Percentiles rank a stretch among this genome's conserved stretches.
These are phyloP conservation scores for Cladorrhinum sp. DNA, from an alignment of 2,329 filamentous ascomycete genomes.

Conservation along the genomic window DNA sequence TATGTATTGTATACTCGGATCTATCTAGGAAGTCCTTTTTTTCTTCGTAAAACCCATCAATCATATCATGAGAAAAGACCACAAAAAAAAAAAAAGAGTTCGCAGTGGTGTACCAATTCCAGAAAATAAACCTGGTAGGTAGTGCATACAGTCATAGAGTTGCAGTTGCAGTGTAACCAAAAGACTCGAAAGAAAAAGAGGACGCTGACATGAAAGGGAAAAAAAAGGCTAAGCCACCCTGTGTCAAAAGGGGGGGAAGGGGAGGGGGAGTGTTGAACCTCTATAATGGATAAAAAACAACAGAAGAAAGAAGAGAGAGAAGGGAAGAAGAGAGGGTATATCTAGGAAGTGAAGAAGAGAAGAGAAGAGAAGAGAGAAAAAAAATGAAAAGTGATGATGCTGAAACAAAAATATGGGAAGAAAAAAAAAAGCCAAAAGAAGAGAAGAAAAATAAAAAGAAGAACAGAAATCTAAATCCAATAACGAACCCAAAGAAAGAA, in stretches of 20 bases:
- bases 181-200: slow-evolving; percentile 1
- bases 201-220: slow-evolving; percentile 10
- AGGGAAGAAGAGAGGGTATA: slow-evolving; percentile 1
- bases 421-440: slow-evolving; percentile 3
- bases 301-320: not conserved
- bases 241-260: slow-evolving; percentile 12
- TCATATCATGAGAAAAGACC: not conserved
- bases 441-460: slow-evolving; percentile 7
- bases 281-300: not conserved
- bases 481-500: slow-evolving; percentile 1
- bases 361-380: slow-evolving; percentile 3
- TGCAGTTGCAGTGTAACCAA: not conserved
- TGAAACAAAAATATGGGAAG: slow-evolving; percentile 2
- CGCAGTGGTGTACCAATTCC: not conserved
- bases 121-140: not conserved
- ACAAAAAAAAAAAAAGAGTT: not conserved
- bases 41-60: not conserved
- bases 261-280: slow-evolving; percentile 7
- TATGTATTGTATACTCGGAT: not conserved
- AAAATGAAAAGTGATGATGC: slow-evolving; percentile 2
- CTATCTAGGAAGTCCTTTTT: not conserved
- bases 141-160: too few species aligned
- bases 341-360: slow-evolving; percentile 1
- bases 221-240: too few species aligned
- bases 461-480: slow-evolving; percentile 4